phyloP scores from a whole-genome alignment of 139 green algal genomes.

The Coccomyxa sp. region DNA sequence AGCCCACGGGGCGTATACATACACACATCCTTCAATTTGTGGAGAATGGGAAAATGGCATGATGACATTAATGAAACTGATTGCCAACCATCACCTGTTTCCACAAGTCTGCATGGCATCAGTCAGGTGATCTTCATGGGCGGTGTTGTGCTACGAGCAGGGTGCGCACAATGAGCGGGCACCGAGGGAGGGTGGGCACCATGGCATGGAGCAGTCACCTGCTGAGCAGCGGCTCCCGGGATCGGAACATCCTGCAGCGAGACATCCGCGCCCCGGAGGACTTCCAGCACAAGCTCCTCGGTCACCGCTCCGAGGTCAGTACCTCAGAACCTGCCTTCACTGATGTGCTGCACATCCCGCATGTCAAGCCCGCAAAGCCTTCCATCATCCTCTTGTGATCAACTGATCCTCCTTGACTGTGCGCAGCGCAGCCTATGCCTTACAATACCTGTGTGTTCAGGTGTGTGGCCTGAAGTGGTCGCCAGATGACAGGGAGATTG shows the following conservation, averaged over 20 bases:
- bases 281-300: slow-evolving; percentile 52
- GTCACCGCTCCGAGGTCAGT: slow-evolving; percentile 78
- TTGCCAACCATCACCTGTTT: too few species aligned
- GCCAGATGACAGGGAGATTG: slow-evolving; percentile 76
- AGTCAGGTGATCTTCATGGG: too few species aligned
- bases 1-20: neutral
- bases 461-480: slow-evolving; percentile 81
- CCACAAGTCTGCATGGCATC: too few species aligned
- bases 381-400: too few species aligned
- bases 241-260: slow-evolving; percentile 83
- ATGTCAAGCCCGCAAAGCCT: too few species aligned
- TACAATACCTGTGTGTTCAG: neutral
- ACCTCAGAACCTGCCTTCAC: neutral
- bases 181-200: slow-evolving; percentile 71
- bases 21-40: neutral
- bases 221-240: slow-evolving; percentile 81
- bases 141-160: neutral
- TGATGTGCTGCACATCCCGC: neutral
- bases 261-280: slow-evolving; percentile 81
- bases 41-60: too few species aligned
- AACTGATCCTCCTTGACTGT: too few species aligned
- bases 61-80: too few species aligned
- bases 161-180: slow-evolving; percentile 76
- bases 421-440: too few species aligned
- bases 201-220: slow-evolving; percentile 84